phyloP scores from a whole-genome alignment of 2,329 filamentous ascomycete genomes.

The Penicillium sp. region DNA sequence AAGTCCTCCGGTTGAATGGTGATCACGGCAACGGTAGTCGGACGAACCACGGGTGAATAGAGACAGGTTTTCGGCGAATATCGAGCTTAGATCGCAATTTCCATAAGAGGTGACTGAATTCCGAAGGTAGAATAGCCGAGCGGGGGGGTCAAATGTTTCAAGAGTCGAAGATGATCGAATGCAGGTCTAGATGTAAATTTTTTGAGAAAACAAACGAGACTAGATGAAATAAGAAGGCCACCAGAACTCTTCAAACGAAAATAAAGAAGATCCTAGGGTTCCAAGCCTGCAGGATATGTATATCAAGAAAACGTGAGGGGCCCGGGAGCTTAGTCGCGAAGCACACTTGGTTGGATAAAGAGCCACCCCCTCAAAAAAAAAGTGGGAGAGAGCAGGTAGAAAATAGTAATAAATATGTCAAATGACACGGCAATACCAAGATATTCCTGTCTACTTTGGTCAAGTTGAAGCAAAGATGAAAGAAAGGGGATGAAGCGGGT shows the following conservation, averaged over 20 bases:
- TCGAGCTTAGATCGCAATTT: conserved; percentile 13
- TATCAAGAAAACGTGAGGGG: conserved; percentile 13
- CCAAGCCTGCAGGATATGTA: conserved; percentile 9
- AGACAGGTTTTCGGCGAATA: neutral
- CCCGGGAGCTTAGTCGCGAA: conserved; percentile 18
- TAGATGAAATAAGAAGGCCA: conserved; percentile 3
- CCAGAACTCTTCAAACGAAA: conserved; percentile 6
- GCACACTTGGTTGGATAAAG: conserved; percentile 5
- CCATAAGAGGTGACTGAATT: conserved; percentile 18
- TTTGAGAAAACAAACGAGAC: neutral
- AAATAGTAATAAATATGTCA: neutral
- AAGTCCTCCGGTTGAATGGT: neutral
- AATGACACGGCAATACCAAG: neutral
- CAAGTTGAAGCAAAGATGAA: conserved; percentile 11
- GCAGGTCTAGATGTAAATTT: conserved; percentile 5
- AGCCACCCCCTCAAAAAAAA: neutral
- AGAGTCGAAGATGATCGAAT: conserved; percentile 7
- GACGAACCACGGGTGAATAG: neutral
- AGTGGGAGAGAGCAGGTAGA: neutral
- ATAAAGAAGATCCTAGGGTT: neutral
- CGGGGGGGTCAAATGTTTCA: conserved; percentile 18
- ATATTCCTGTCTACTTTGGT: neutral
- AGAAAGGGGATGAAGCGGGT: conserved; percentile 26
- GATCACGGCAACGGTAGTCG: neutral
- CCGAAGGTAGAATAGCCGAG: conserved; percentile 19